Percentiles rank a stretch among this genome's conserved stretches.
These are phyloP conservation scores for Trametes versicolor DNA, from an alignment of 1,284 basidiomycete species.

Conservation along the genomic window DNA sequence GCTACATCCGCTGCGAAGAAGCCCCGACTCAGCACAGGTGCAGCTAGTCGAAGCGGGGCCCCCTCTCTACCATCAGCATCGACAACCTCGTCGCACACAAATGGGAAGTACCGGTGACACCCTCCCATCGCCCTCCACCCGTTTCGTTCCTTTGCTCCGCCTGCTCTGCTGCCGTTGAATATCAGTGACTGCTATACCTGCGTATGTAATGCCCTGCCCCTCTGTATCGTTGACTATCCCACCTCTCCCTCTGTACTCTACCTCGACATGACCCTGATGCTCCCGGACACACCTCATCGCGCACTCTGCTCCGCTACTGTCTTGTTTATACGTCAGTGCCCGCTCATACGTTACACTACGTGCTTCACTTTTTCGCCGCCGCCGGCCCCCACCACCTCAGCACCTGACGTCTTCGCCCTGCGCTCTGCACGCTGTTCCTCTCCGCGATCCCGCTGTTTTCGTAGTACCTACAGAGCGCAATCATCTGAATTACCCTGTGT, in stretches of 20 bases:
- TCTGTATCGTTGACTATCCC: slow-evolving; percentile 27
- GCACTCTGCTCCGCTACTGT: slow-evolving; percentile 19
- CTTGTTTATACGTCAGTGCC: slow-evolving; percentile 35
- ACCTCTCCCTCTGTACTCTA: slow-evolving; percentile 20
- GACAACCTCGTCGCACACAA: slow-evolving; percentile 41
- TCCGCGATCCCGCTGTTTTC: slow-evolving; percentile 29
- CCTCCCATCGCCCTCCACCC: background rate
- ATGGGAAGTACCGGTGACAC: slow-evolving; percentile 45
- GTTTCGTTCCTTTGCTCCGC: background rate
- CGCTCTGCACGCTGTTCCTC: slow-evolving; percentile 23
- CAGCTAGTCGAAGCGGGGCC: slow-evolving; percentile 36
- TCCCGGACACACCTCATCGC: slow-evolving; percentile 27
- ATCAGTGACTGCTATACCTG: background rate
- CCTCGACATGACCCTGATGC: slow-evolving; percentile 15
- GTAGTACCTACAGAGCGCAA: slow-evolving; percentile 31
- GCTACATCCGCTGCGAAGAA: slow-evolving; percentile 42
- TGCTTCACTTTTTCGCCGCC: slow-evolving; percentile 17
- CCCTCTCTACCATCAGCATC: slow-evolving; percentile 38
- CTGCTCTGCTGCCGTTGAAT: background rate
- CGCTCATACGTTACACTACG: slow-evolving; percentile 28
- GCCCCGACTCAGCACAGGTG: slow-evolving; percentile 40
- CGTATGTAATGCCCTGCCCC: slow-evolving; percentile 7
- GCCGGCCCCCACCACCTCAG: slow-evolving; percentile 19
- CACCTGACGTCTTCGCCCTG: slow-evolving; percentile 9
- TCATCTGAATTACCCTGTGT: slow-evolving; percentile 26